Conservation (phyloP, 106 monocot genomes). For the Acorus gramineus region DNA sequence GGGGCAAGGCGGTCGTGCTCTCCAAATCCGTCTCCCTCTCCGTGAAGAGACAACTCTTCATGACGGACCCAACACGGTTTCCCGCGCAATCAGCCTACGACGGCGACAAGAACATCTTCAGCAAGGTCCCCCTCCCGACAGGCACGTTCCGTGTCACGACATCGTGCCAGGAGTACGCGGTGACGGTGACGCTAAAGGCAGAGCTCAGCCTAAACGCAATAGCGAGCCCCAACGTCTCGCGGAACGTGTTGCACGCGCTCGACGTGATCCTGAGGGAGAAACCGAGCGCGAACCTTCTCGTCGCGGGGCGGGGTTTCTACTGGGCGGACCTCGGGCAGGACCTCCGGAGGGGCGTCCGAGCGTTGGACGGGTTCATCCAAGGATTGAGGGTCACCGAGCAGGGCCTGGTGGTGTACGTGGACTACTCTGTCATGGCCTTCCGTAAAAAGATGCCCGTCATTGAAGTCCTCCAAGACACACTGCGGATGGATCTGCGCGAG, state of each 20-base stretch:
- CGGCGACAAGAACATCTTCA: constrained; percentile 22
- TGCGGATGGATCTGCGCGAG: constrained; percentile 2
- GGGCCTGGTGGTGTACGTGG: constrained; percentile 3
- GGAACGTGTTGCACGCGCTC: constrained; percentile 22
- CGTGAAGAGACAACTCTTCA: constrained; percentile 18
- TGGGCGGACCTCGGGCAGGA: background rate
- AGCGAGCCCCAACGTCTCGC: background rate
- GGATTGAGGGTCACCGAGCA: constrained; percentile 9
- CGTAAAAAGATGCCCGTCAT: background rate
- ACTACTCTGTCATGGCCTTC: constrained; percentile 13
- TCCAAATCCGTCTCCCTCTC: constrained; percentile 12
- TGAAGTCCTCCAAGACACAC: background rate
- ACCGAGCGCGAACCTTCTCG: constrained; percentile 1
- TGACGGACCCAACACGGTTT: background rate
- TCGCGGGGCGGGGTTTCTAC: constrained; percentile 3
- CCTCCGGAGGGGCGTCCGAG: background rate
- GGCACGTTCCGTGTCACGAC: constrained; percentile 8
- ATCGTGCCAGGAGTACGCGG: background rate
- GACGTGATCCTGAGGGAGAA: constrained; percentile 16
- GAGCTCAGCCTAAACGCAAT: background rate
- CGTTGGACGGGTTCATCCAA: constrained; percentile 8
- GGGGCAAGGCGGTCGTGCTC: background rate
- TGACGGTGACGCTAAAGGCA: constrained; percentile 6
- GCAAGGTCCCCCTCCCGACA: constrained; percentile 2
- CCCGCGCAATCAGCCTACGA: constrained; percentile 21